Percentiles rank a stretch among this genome's conserved stretches.
Conservation (phyloP, 257 asterid genomes). For the Jacaranda copaia region DNA sequence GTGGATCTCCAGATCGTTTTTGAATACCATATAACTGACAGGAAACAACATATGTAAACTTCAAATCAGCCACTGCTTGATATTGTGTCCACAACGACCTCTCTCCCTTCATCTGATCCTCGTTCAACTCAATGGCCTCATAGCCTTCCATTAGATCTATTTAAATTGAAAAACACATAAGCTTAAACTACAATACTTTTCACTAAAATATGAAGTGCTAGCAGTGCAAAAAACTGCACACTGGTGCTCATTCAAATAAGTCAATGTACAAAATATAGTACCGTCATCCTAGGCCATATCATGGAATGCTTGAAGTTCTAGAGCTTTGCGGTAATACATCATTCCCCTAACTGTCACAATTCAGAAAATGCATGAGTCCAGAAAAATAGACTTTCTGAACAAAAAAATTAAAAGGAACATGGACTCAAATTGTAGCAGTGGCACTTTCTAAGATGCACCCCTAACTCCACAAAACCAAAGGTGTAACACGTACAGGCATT, state of each 20-base stretch:
- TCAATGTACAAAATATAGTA: conserved; percentile 42
- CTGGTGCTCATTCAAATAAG: conserved; percentile 14
- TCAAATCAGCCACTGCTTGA: conserved; percentile 99
- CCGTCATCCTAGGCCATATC: conserved; percentile 99
- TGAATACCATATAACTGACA: conserved; percentile 94
- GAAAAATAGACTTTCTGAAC: conserved; percentile 22
- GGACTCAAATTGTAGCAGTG: conserved; percentile 5
- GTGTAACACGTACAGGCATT: conserved; percentile 3
- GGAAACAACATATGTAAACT: conserved; percentile 94
- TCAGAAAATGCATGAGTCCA: conserved; percentile 35
- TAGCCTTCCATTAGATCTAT: conserved; percentile 97
- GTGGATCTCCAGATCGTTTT: conserved; percentile 89
- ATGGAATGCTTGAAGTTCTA: conserved; percentile 97
- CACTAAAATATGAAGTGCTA: conserved; percentile 10
- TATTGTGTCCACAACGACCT: conserved; percentile 94
- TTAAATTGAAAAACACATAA: conserved; percentile 31
- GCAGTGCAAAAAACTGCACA: conserved; percentile 17
- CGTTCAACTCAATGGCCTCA: conserved; percentile 93
- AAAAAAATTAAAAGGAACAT: conserved; percentile 23
- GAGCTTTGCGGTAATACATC: conserved; percentile 99
- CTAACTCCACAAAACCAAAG: conserved; percentile 20
- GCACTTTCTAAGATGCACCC: background rate
- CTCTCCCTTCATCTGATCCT: conserved; percentile 98
- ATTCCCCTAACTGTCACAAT: conserved; percentile 86
- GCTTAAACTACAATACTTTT: conserved; percentile 15